Base-by-base conservation (phyloP, 768 basidiomycete species). In the Termitomyces sp. region DNA sequence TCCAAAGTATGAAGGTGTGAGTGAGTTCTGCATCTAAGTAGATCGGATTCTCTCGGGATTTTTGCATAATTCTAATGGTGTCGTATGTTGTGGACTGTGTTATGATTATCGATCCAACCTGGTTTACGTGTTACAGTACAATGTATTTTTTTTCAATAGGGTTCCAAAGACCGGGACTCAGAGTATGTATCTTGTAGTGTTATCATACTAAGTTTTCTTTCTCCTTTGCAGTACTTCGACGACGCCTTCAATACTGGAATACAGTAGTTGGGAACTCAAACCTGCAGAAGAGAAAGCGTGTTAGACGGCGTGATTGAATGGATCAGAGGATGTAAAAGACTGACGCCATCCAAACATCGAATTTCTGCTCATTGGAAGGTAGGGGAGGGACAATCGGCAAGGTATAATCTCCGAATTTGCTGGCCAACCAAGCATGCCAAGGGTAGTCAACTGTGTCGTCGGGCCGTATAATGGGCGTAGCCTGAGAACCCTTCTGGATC, bases 321-420 rank as follows among this genome's bases (percentile, higher is more conserved):
- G 3, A 15, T 4, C 4, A 22, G 11, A 7, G 9, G 29, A 29
- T 9, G 9, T 9, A 9, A 32, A 46, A 46, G 18, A 46, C 44
- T 31, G 12, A 46, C 44, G 44, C 44, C 44, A 46, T 46, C 44
- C 44, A 46, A 31, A 46, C 44, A 46, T 46, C 44, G 31, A 13
- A 46, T 46, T 46, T 46, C 44, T 46, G 44, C 31, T 46, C n/a
- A 6, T 20, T 16, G 32, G 44, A 32, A 12, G 44, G 13, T 20
- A 46, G 29, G 32, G 44, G 31, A 20, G 44, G 44, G 7, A 31
- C 13, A 15, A 46, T 46, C n/a, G 44, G 44, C 44, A 46, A 32
- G 7, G 44, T 32, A 29, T 29, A 46, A 20, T 46, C 31, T 13
- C 44, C 44, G 12, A 46, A 46, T 7, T 12, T 46, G 18, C 44